These are phyloP conservation scores for Coemansia umbellata DNA, from an alignment of 192 early-diverging fungal genomes.

Conservation along the genomic window DNA sequence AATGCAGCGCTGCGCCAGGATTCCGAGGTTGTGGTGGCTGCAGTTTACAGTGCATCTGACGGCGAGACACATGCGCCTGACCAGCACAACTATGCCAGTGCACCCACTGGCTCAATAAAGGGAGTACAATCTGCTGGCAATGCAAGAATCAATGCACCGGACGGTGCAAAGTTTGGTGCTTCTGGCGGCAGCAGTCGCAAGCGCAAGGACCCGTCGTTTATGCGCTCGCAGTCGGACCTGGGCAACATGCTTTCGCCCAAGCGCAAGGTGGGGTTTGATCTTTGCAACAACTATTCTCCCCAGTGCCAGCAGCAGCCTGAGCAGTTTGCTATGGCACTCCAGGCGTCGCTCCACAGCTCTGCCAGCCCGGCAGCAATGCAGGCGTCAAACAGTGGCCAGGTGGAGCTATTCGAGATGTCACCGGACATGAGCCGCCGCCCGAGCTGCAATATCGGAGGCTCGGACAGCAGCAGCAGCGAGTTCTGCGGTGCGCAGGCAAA, in stretches of 20 bases:
- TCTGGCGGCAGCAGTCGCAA: constrained; percentile 12
- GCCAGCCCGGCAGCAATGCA: background rate
- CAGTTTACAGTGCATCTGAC: constrained; percentile 10
- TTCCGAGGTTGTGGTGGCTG: constrained; percentile 7
- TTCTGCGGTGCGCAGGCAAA: background rate
- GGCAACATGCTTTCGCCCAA: constrained; percentile 29
- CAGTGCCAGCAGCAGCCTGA: background rate
- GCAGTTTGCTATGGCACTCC: background rate
- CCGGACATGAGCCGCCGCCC: constrained; percentile 18
- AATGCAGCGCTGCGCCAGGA: background rate
- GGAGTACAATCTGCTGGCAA: background rate
- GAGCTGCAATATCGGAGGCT: background rate
- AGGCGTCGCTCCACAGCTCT: no score
- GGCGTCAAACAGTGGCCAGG: constrained; percentile 11
- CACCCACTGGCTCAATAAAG: background rate
- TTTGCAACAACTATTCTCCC: background rate
- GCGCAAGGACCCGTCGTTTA: constrained; percentile 49
- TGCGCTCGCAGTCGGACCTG: constrained; percentile 50
- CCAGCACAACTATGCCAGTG: constrained; percentile 2
- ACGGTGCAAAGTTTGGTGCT: background rate
- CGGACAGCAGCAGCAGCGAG: no score
- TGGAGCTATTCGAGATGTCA: constrained; percentile 29
- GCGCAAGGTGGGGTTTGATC: constrained; percentile 21
- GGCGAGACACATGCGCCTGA: constrained; percentile 18
- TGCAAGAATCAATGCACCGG: constrained; percentile 1